Evolutionary conservation across 495 filamentous ascomycete genomes (phyloP).

Genomic region (Thermothielavioides terrestris): DNA sequence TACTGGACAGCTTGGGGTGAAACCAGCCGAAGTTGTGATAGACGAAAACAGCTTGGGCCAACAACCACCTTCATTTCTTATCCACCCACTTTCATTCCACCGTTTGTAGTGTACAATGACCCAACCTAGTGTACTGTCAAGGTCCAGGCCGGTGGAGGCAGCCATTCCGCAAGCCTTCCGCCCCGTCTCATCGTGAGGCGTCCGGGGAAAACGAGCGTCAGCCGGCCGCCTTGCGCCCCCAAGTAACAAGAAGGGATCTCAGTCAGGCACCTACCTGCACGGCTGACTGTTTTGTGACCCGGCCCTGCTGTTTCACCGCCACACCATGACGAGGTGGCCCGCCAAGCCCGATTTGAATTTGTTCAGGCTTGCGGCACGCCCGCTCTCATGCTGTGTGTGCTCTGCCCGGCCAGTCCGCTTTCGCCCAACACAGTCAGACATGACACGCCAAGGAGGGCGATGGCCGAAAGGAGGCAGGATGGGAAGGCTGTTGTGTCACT

Average conservation of each 20-base stretch:
- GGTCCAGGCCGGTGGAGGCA: too few species aligned
- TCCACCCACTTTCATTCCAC: too few species aligned
- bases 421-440: not conserved
- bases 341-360: too few species aligned
- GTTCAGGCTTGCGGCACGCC: too few species aligned
- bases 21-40: not conserved
- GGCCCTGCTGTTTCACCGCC: conserved; percentile 3
- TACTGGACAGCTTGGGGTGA: not conserved
- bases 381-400: not conserved
- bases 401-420: not conserved
- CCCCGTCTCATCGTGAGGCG: too few species aligned
- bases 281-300: not conserved
- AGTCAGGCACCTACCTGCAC: not conserved
- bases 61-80: too few species aligned
- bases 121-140: too few species aligned
- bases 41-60: not conserved
- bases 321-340: not conserved
- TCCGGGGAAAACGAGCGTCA: too few species aligned
- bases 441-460: not conserved
- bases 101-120: too few species aligned
- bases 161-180: too few species aligned
- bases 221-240: too few species aligned
- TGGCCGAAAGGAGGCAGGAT: not conserved
- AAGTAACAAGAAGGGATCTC: not conserved
- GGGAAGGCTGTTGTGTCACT: not conserved